A percentile compares a stretch with the other conserved stretches of the same genome.
phyloP scores from a whole-genome alignment of 305 asterid species.

The Ajuga reptans region DNA sequence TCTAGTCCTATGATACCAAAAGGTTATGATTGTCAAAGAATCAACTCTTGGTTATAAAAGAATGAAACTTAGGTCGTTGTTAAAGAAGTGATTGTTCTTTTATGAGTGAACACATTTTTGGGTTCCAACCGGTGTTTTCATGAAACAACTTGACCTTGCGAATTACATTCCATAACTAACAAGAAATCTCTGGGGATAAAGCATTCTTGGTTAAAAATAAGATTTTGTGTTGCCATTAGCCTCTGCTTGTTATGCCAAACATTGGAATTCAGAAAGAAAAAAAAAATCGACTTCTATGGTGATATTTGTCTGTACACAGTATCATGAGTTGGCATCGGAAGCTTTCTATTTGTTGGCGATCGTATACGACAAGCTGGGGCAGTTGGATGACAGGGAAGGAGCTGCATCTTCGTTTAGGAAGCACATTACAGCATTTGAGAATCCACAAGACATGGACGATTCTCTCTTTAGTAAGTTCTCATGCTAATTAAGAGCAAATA shows the following conservation, averaged over 20 bases:
- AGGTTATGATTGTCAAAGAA: too few relatives aligned
- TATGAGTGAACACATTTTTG: too few relatives aligned
- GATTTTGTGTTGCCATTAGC: not conserved
- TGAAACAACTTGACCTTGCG: not conserved
- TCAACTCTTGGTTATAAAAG: too few relatives aligned
- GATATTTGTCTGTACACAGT: constrained; percentile 33
- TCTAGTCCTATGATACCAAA: too few relatives aligned
- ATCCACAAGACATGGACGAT: constrained; percentile 42
- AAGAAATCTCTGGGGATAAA: not conserved
- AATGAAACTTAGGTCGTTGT: too few relatives aligned
- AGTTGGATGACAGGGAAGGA: constrained; percentile 61
- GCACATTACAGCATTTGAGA: constrained; percentile 59
- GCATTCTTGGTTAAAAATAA: not conserved
- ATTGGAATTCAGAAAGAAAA: not conserved
- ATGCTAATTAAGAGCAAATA: not conserved
- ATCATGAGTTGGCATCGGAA: constrained; percentile 84
- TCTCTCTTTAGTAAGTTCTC: constrained; percentile 22
- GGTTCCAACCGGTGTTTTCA: too few relatives aligned
- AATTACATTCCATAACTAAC: not conserved
- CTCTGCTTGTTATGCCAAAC: not conserved
- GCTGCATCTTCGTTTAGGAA: constrained; percentile 68
- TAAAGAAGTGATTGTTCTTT: too few relatives aligned
- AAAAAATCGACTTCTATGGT: not conserved
- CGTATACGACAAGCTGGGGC: constrained; percentile 64
- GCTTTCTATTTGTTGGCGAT: constrained; percentile 82